A percentile compares a stretch with the other conserved stretches of the same genome.
phyloP scores from a whole-genome alignment of 1,139 yeast species.

The Hansenula sp. region DNA sequence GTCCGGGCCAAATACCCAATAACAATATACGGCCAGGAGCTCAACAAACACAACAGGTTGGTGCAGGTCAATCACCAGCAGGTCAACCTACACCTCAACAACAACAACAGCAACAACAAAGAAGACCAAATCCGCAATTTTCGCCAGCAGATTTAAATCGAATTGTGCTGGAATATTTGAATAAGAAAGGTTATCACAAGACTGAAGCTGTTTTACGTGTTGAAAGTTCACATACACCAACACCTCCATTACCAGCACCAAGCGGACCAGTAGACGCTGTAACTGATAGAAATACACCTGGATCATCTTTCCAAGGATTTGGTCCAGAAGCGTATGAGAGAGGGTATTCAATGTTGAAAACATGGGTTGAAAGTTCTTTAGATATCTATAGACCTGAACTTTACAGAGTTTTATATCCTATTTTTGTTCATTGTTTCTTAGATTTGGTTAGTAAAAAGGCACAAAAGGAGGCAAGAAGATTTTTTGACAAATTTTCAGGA shows the following conservation, averaged over 20 bases:
- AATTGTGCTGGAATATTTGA: constrained; percentile 86
- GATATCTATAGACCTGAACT: constrained; percentile 92
- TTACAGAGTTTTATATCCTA: constrained; percentile 78
- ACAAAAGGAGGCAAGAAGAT: constrained; percentile 59
- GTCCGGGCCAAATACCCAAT: background rate
- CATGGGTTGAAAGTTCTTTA: constrained; percentile 89
- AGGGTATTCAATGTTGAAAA: constrained; percentile 74
- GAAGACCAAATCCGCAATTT: constrained; percentile 26
- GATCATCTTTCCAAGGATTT: constrained; percentile 27
- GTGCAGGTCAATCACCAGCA: constrained; percentile 5
- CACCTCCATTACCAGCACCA: constrained; percentile 44
- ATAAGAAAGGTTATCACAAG: constrained; percentile 88
- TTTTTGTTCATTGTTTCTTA: constrained; percentile 83
- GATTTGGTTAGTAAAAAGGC: constrained; percentile 67
- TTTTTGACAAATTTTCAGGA: constrained; percentile 67
- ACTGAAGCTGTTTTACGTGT: constrained; percentile 92
- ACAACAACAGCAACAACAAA: constrained; percentile 11
- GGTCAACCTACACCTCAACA: constrained; percentile 2
- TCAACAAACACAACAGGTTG: constrained; percentile 7
- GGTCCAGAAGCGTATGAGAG: constrained; percentile 71
- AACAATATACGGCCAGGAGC: constrained; percentile 2
- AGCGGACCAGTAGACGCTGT: constrained; percentile 10
- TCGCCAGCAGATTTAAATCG: constrained; percentile 81
- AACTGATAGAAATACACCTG: constrained; percentile 12
- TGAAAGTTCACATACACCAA: constrained; percentile 74